Evolutionary conservation across 179 eudicot species (phyloP).

Genomic region (Corrigiola litoralis): DNA sequence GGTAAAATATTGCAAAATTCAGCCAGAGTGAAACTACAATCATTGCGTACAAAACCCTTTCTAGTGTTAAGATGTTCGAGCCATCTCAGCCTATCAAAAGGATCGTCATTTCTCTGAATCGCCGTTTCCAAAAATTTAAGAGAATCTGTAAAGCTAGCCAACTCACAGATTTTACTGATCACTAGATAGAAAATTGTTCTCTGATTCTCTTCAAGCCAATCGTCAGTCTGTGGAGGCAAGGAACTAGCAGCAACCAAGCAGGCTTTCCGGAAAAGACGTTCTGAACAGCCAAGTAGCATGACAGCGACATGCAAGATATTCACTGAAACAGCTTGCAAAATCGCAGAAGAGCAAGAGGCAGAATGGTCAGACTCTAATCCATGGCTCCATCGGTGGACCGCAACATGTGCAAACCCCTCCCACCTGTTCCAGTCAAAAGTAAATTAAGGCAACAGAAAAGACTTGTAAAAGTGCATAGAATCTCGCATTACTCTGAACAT

Average conservation of each 20-base stretch:
- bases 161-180: constrained; percentile 29
- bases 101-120: constrained; percentile 49
- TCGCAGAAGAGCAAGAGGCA: constrained; percentile 14
- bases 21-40: constrained; percentile 17
- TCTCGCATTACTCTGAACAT: neutral
- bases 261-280: constrained; percentile 66
- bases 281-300: constrained; percentile 40
- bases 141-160: constrained; percentile 48
- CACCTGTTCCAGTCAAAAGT: constrained; percentile 43
- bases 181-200: constrained; percentile 41
- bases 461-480: neutral
- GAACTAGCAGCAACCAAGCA: constrained; percentile 69
- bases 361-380: constrained; percentile 8
- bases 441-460: neutral
- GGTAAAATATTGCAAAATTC: constrained; percentile 18
- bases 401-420: constrained; percentile 81
- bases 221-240: constrained; percentile 27
- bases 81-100: constrained; percentile 60
- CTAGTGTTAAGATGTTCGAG: constrained; percentile 37
- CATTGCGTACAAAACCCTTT: constrained; percentile 11
- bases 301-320: constrained; percentile 60
- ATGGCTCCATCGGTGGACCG: constrained; percentile 53
- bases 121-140: constrained; percentile 33
- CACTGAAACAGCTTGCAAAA: constrained; percentile 33
- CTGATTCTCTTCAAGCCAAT: constrained; percentile 44